These are phyloP conservation scores for Trichosporon sp. DNA, from an alignment of 1,284 basidiomycete genomes.

Conservation along the genomic window DNA sequence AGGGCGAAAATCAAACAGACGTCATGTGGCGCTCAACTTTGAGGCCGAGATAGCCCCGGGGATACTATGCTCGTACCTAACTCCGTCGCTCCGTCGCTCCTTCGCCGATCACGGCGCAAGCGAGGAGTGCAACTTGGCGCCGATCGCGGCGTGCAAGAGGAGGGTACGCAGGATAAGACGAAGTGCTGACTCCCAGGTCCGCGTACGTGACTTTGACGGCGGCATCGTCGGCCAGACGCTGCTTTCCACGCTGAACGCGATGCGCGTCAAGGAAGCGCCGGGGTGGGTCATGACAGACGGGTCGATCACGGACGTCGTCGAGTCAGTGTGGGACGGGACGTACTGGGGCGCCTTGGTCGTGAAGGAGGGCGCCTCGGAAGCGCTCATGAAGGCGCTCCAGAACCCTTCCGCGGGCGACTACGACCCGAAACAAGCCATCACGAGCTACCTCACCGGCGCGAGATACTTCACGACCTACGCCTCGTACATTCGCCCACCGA, in stretches of 20 bases:
- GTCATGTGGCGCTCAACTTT: not conserved
- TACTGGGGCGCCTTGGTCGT: conserved; percentile 11
- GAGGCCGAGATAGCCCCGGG: not conserved
- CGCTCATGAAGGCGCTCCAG: not conserved
- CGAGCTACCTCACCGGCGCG: conserved; percentile 8
- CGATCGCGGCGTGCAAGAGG: too few species aligned
- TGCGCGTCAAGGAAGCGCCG: not conserved
- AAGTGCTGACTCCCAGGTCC: conserved; percentile 1
- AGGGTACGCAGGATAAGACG: too few species aligned
- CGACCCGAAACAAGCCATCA: not conserved
- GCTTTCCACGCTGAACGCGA: not conserved
- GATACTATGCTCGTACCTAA: too few species aligned
- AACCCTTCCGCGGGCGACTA: not conserved
- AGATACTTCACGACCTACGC: conserved; percentile 19
- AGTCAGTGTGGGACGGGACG: conserved; percentile 6
- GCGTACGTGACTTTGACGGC: conserved; percentile 12
- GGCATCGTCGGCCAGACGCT: conserved; percentile 11
- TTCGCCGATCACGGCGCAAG: too few species aligned
- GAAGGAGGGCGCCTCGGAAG: not conserved
- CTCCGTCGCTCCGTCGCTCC: too few species aligned
- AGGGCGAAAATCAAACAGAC: not conserved
- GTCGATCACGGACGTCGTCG: not conserved
- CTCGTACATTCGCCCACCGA: not conserved
- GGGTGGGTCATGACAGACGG: not conserved
- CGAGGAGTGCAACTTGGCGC: too few species aligned